Percentiles rank a stretch among this genome's conserved stretches.
Evolutionary conservation across 495 filamentous ascomycete species (phyloP).

Genomic region (Penicillium cinerascens): DNA sequence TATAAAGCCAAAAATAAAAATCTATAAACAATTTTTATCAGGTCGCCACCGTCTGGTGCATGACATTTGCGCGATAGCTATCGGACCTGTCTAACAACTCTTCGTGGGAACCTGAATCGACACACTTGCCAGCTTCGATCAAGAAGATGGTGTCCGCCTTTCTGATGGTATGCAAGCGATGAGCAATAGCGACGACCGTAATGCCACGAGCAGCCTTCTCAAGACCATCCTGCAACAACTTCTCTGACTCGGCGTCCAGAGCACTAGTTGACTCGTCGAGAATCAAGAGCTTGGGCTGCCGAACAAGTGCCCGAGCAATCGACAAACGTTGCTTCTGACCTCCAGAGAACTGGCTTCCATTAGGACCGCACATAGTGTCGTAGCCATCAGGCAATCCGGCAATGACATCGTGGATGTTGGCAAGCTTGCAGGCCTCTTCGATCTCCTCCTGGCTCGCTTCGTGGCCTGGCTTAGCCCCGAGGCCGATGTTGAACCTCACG

Average conservation of each 20-base stretch:
- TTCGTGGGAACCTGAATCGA: conserved; percentile 66
- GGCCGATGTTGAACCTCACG: conserved; percentile 51
- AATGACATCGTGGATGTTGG: conserved; percentile 59
- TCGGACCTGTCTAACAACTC: conserved; percentile 59
- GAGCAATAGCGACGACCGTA: conserved; percentile 76
- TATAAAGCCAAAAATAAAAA: background rate
- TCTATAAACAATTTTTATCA: conserved; percentile 8
- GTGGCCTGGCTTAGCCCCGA: conserved; percentile 44
- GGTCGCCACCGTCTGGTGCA: conserved; percentile 39
- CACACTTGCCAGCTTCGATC: conserved; percentile 62
- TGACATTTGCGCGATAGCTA: conserved; percentile 55
- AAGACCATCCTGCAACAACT: conserved; percentile 65
- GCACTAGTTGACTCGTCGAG: conserved; percentile 77
- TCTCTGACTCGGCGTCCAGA: conserved; percentile 72
- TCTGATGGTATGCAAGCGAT: conserved; percentile 70
- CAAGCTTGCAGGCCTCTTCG: conserved; percentile 52
- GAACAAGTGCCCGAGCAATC: conserved; percentile 72
- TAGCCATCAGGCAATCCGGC: conserved; percentile 56
- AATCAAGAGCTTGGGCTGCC: conserved; percentile 65
- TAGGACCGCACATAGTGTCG: conserved; percentile 60
- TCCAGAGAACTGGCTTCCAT: conserved; percentile 63
- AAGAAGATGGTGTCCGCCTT: conserved; percentile 75
- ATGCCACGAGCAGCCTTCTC: conserved; percentile 64
- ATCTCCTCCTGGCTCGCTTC: conserved; percentile 48
- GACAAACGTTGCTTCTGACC: conserved; percentile 75